Percentiles rank a stretch among this genome's conserved stretches.
phyloP scores from a whole-genome alignment of 2,329 filamentous ascomycete genomes.

The Aspergillus fructus region DNA sequence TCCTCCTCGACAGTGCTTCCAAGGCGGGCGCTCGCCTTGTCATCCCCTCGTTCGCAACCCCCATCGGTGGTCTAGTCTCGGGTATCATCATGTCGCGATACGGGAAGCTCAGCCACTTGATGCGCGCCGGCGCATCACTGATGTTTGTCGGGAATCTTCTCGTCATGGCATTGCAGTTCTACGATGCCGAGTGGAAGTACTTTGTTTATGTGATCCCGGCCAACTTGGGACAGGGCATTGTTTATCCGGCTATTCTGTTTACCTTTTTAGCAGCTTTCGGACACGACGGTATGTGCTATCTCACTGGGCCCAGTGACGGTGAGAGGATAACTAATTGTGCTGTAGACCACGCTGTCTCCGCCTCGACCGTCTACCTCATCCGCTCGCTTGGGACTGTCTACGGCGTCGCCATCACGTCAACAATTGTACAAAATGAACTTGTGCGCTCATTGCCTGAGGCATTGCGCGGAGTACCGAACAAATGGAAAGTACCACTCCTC shows the following conservation, averaged over 20 bases:
- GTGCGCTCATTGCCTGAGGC: slow-evolving; percentile 54
- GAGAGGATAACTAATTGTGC: neutral
- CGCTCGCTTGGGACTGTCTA: slow-evolving; percentile 64
- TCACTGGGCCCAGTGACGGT: neutral
- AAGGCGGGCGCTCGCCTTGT: slow-evolving; percentile 46
- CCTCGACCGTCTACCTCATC: slow-evolving; percentile 64
- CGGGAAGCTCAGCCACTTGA: slow-evolving; percentile 44
- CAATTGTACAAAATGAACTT: slow-evolving; percentile 63
- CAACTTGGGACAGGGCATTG: slow-evolving; percentile 49
- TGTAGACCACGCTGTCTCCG: slow-evolving; percentile 61
- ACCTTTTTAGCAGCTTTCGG: slow-evolving; percentile 63
- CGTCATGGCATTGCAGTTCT: slow-evolving; percentile 41
- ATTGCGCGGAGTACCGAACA: slow-evolving; percentile 56
- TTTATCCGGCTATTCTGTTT: slow-evolving; percentile 54
- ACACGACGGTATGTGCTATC: slow-evolving; percentile 51
- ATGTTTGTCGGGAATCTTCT: slow-evolving; percentile 47
- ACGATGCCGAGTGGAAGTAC: slow-evolving; percentile 47
- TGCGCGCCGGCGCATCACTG: slow-evolving; percentile 41
- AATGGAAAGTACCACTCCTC: slow-evolving; percentile 53
- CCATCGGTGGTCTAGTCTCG: slow-evolving; percentile 45
- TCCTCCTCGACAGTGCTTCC: slow-evolving; percentile 44
- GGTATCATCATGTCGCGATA: slow-evolving; percentile 50
- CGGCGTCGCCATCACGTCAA: slow-evolving; percentile 63
- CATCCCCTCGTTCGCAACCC: slow-evolving; percentile 47
- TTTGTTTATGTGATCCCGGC: slow-evolving; percentile 46